These are phyloP conservation scores for Haplographium delicatum DNA, from an alignment of 495 filamentous ascomycete species.

Conservation along the genomic window DNA sequence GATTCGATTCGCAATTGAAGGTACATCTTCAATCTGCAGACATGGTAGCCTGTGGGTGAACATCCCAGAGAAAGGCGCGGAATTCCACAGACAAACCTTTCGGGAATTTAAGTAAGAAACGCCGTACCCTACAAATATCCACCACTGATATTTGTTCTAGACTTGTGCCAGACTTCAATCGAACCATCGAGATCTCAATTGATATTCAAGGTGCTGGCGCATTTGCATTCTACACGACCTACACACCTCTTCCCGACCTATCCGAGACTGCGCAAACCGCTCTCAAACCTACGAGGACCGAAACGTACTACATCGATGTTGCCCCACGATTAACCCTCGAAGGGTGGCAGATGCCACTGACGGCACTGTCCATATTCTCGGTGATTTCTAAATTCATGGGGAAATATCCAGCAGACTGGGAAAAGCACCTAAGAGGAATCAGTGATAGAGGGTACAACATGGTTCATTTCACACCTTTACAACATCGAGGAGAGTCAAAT, in stretches of 20 bases:
- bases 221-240: conserved; percentile 94
- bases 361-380: conserved; percentile 89
- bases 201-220: conserved; percentile 79
- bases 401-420: conserved; percentile 80
- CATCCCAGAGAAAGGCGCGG: conserved; percentile 67
- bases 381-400: conserved; percentile 98
- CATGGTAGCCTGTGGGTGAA: conserved; percentile 95
- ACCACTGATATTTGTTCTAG: too few relatives aligned
- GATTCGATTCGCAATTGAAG: conserved; percentile 90
- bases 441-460: conserved; percentile 92
- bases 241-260: conserved; percentile 77
- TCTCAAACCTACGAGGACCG: conserved; percentile 57
- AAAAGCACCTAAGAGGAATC: conserved; percentile 81
- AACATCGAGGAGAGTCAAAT: conserved; percentile 81
- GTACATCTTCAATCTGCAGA: conserved; percentile 90
- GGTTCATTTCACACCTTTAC: conserved; percentile 96
- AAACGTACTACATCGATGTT: conserved; percentile 87
- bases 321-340: conserved; percentile 73
- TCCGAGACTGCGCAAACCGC: conserved; percentile 43
- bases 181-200: conserved; percentile 81
- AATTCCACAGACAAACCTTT: conserved; percentile 73
- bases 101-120: conserved; percentile 75
- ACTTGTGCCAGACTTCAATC: conserved; percentile 87
- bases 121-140: too few relatives aligned
- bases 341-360: conserved; percentile 64